phyloP scores from a whole-genome alignment of 2,329 filamentous ascomycete genomes.

The Fusarium illudens region DNA sequence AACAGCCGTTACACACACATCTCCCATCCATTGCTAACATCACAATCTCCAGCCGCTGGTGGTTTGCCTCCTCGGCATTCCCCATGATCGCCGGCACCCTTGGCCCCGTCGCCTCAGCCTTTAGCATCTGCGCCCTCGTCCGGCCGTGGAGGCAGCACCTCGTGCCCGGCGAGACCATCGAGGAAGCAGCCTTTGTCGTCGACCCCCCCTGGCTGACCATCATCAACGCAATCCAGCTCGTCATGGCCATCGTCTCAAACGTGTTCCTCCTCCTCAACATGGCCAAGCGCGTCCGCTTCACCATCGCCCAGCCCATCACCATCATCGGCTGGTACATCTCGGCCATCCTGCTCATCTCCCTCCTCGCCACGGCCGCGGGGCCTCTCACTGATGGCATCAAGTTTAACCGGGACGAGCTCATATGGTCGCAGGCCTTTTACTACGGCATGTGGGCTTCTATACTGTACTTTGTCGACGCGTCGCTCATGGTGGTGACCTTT shows the following conservation, averaged over 20 bases:
- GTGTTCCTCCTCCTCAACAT: conserved; percentile 87
- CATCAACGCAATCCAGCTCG: conserved; percentile 81
- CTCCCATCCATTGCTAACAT: background rate
- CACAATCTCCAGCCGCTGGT: conserved; percentile 66
- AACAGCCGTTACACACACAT: background rate
- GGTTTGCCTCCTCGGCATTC: conserved; percentile 71
- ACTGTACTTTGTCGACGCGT: conserved; percentile 81
- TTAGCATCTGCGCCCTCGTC: conserved; percentile 87
- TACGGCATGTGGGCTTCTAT: conserved; percentile 83
- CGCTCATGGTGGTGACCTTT: conserved; percentile 81
- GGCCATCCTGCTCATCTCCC: conserved; percentile 70
- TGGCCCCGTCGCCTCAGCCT: conserved; percentile 85
- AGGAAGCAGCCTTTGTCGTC: conserved; percentile 60
- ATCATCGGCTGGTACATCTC: conserved; percentile 81
- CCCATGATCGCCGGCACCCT: conserved; percentile 85
- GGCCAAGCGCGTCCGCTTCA: conserved; percentile 80
- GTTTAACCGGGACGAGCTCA: conserved; percentile 58
- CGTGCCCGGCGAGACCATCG: conserved; percentile 55
- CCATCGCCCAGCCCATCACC: conserved; percentile 82
- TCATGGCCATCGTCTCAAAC: conserved; percentile 80
- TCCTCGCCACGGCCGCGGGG: conserved; percentile 71
- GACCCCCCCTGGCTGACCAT: conserved; percentile 80
- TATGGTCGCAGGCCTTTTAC: conserved; percentile 84
- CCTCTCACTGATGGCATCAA: conserved; percentile 53
- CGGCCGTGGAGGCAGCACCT: conserved; percentile 76